Evolutionary conservation across 305 asterid species (phyloP), one percentile per base, ranked within the genome.

Genomic region (Fraxinus greggii): DNA sequence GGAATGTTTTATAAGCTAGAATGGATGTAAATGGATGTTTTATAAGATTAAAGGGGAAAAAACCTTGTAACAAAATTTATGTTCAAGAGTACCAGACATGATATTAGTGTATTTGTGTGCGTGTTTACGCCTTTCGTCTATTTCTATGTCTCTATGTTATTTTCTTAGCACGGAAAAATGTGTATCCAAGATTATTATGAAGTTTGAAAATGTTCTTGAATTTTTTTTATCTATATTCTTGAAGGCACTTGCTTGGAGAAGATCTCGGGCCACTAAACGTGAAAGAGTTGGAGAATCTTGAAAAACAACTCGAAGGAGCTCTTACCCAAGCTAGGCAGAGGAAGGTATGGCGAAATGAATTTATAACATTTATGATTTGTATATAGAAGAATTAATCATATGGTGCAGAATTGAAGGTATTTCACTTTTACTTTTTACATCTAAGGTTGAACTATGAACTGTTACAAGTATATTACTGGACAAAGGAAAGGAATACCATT

Each of bases 191-290:
- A 67, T 26, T 67, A n/a, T 28, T 67, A 28, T 67, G 35, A 26
- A 23, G 73, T 3, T 23, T 9, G 17, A 24, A 24, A 26, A 7
- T 28, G 32, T 67, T 67, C 74, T 10, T 67, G 19, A 67, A 28
- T 67, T 13, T 67, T 8, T 3, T 21, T 26, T 67, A 12, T 67
- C 31, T 13, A 8, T 67, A 26, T 0, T 26, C 8, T 72, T 84
- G 61, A 87, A 95, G 98, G 94, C 93, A 95, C 75, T 88, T 95
- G 87, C 97, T 95, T 1, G 99, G 99, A 42, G 98, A 95, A 89
- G 97, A 94, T 86, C 92, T 94, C 26, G 98, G 97, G 38, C 92
- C 95, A 19, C 70, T 95, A 88, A 92, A 92, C 87, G 83, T 90
- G 36, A 95, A 94, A 83, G 99, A 95, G 86, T 80, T 95, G 87